Evolutionary conservation across 495 filamentous ascomycete genomes (phyloP).

Genomic region (Lasiosphaeriaceae sp.): DNA sequence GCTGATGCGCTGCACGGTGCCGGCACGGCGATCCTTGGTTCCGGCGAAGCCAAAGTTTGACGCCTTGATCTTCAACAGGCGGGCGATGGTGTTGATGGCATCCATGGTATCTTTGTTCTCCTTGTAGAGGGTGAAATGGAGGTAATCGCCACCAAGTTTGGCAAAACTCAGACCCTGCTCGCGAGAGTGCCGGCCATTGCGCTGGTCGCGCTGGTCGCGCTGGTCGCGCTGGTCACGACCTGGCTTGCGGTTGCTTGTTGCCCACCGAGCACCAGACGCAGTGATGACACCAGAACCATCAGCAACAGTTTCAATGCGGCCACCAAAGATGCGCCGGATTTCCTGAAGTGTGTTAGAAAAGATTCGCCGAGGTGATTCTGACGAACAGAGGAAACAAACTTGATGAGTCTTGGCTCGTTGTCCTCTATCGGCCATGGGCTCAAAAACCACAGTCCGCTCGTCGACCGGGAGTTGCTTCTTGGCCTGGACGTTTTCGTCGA

Average conservation of each 20-base stretch:
- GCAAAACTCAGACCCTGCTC: slow-evolving; percentile 18
- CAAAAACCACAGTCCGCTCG: slow-evolving; percentile 24
- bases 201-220: slow-evolving; percentile 28
- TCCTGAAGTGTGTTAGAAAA: slow-evolving; percentile 25
- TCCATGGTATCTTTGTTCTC: slow-evolving; percentile 99
- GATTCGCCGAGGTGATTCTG: too few relatives aligned
- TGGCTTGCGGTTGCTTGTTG: slow-evolving; percentile 33
- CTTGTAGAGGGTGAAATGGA: slow-evolving; percentile 94
- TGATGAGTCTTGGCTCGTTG: slow-evolving; percentile 37
- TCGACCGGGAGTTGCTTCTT: slow-evolving; percentile 20
- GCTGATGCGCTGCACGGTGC: slow-evolving; percentile 80
- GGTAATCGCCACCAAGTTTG: slow-evolving; percentile 65
- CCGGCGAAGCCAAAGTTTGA: slow-evolving; percentile 80
- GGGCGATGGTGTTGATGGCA: slow-evolving; percentile 66
- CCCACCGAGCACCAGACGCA: slow-evolving; percentile 25
- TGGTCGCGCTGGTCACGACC: slow-evolving; percentile 3
- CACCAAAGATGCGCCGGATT: slow-evolving; percentile 42
- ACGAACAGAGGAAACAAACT: slow-evolving; percentile 20
- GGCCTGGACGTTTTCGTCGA: slow-evolving; percentile 27
- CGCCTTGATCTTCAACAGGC: slow-evolving; percentile 61
- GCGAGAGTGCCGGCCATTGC: slow-evolving; percentile 1
- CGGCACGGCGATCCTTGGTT: slow-evolving; percentile 89
- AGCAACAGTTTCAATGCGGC: slow-evolving; percentile 27
- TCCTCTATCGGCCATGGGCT: slow-evolving; percentile 36
- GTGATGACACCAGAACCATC: slow-evolving; percentile 30